Percentiles rank a stretch among this genome's conserved stretches.
These are phyloP conservation scores for Lentinula aciculospora DNA, from an alignment of 768 basidiomycete genomes.

Conservation along the genomic window DNA sequence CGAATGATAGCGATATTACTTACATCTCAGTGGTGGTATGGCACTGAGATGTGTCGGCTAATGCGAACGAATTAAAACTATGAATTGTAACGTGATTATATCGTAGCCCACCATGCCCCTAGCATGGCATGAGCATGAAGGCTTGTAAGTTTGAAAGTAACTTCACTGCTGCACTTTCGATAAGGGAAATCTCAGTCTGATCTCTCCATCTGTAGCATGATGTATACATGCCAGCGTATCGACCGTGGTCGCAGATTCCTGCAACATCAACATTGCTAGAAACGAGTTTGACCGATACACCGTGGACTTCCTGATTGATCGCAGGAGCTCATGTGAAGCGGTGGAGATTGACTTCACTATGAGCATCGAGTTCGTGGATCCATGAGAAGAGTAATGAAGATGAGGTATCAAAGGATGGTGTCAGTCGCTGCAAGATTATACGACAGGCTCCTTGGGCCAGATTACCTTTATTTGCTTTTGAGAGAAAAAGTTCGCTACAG, in stretches of 20 bases:
- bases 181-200: slow-evolving; percentile 38
- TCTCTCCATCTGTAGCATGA: slow-evolving; percentile 23
- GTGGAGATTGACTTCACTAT: slow-evolving; percentile 38
- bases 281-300: slow-evolving; percentile 21
- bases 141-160: too few relatives aligned
- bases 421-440: neutral
- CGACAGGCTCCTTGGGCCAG: slow-evolving; percentile 29
- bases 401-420: neutral
- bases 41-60: too few relatives aligned
- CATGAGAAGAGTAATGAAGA: neutral
- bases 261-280: slow-evolving; percentile 1
- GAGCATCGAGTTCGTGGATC: slow-evolving; percentile 33
- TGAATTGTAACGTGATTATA: too few relatives aligned
- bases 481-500: slow-evolving; percentile 41
- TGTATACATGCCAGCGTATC: slow-evolving; percentile 38
- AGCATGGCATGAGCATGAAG: too few relatives aligned
- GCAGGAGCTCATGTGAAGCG: slow-evolving; percentile 33
- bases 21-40: too few relatives aligned
- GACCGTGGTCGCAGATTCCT: slow-evolving; percentile 9
- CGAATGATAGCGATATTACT: too few relatives aligned
- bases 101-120: too few relatives aligned
- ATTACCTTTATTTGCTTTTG: slow-evolving; percentile 22
- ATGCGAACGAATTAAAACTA: too few relatives aligned
- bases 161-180: too few relatives aligned
- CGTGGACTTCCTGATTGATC: slow-evolving; percentile 29